Conservation (phyloP, 208 protist genomes). For the Leishmania major region DNA sequence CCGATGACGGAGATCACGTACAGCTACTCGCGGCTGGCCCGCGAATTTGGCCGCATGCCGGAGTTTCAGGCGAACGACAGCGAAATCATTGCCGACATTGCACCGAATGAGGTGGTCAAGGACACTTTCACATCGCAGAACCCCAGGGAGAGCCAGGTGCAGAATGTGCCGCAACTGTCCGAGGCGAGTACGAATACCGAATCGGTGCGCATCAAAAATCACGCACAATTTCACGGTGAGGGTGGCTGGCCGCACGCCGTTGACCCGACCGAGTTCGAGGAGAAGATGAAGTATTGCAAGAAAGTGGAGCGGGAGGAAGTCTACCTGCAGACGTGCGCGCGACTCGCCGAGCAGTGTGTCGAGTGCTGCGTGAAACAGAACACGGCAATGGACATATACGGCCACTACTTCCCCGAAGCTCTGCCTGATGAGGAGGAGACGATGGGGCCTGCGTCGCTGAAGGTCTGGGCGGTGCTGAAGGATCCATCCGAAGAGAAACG, state of each 20-base stretch:
- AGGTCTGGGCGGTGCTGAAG: conserved; percentile 95
- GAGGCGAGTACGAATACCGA: conserved; percentile 96
- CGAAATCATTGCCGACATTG: conserved; percentile 90
- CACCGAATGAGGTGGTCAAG: conserved; percentile 74
- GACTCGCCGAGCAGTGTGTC: conserved; percentile 86
- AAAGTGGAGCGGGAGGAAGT: conserved; percentile 96
- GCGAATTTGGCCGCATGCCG: conserved; percentile 92
- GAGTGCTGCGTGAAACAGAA: conserved; percentile 96
- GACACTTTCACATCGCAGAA: conserved; percentile 82
- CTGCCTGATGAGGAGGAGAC: conserved; percentile 80
- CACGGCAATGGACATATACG: conserved; percentile 98
- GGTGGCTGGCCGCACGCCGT: conserved; percentile 98
- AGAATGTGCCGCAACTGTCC: conserved; percentile 93
- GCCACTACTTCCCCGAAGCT: conserved; percentile 93
- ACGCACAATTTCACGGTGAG: conserved; percentile 95
- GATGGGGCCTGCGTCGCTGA: conserved; percentile 87
- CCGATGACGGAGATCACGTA: conserved; percentile 93
- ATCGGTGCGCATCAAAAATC: conserved; percentile 85
- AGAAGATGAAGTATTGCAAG: conserved; percentile 97
- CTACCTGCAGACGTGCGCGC: conserved; percentile 90
- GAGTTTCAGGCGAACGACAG: conserved; percentile 94
- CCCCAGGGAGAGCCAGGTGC: conserved; percentile 87
- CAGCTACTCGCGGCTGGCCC: conserved; percentile 91
- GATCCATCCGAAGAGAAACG: conserved; percentile 91
- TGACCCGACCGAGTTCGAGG: conserved; percentile 95